A percentile compares a stretch with the other conserved stretches of the same genome.
phyloP scores from a whole-genome alignment of 495 filamentous ascomycete genomes.

The Zalerion maritima region DNA sequence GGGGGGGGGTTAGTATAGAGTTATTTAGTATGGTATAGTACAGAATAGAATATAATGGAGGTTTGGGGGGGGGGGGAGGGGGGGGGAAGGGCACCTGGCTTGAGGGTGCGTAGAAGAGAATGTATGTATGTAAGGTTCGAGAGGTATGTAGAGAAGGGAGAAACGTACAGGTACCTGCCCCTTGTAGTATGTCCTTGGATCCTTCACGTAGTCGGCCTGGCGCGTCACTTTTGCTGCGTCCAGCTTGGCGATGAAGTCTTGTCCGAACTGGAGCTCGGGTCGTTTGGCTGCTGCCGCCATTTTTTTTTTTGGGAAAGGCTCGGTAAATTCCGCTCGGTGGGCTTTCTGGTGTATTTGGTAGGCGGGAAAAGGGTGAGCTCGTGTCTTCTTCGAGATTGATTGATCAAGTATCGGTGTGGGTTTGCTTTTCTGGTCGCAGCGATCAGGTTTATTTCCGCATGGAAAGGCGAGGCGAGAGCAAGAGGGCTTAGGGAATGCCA shows the following conservation, averaged over 20 bases:
- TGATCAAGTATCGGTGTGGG: too few species aligned
- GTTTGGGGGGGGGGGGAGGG: conserved; percentile 1
- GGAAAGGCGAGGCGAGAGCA: too few species aligned
- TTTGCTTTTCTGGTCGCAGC: too few species aligned
- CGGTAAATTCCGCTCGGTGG: too few species aligned
- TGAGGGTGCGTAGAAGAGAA: conserved; percentile 10
- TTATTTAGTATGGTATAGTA: conserved; percentile 6
- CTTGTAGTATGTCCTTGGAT: conserved; percentile 59
- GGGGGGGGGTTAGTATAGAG: conserved; percentile 14
- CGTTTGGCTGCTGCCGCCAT: too few species aligned
- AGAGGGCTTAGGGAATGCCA: too few species aligned
- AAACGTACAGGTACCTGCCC: conserved; percentile 52
- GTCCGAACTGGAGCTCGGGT: too few species aligned
- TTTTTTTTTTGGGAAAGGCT: too few species aligned
- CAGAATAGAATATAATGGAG: not conserved
- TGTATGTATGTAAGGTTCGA: conserved; percentile 5
- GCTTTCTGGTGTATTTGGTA: too few species aligned
- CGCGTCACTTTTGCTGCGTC: conserved; percentile 66
- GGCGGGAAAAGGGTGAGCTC: conserved; percentile 1
- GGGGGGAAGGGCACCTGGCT: conserved; percentile 3
- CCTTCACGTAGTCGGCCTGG: conserved; percentile 69
- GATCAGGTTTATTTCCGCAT: too few species aligned
- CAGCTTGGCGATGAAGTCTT: conserved; percentile 65
- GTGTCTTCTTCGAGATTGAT: not conserved
- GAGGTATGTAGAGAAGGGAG: too few species aligned